phyloP scores from a whole-genome alignment of 345 rosid genomes.

The Camelina hispida region DNA sequence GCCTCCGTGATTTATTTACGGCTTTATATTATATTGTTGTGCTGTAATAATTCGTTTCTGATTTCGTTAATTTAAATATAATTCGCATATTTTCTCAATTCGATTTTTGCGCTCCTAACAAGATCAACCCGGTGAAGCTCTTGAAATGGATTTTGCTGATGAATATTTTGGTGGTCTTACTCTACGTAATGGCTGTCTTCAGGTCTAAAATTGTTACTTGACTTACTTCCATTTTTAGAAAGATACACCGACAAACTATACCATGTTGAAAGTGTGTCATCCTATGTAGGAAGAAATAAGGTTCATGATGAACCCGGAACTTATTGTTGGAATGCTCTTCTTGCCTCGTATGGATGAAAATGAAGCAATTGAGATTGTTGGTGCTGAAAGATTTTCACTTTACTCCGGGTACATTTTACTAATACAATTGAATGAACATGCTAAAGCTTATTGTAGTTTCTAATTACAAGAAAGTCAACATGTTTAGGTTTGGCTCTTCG shows the following conservation, averaged over 20 bases:
- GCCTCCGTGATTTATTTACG: too few species aligned
- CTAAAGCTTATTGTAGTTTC: not conserved
- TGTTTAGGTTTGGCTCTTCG: conserved; percentile 76
- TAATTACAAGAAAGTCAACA: conserved; percentile 34
- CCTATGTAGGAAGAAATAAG: conserved; percentile 81
- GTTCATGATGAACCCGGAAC: conserved; percentile 88
- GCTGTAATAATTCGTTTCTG: too few species aligned
- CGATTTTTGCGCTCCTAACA: too few species aligned
- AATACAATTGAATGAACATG: not conserved
- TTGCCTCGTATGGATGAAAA: conserved; percentile 85
- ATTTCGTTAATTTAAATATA: too few species aligned
- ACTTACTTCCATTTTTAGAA: not conserved
- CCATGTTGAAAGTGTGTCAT: too few species aligned
- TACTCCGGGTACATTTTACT: conserved; percentile 68
- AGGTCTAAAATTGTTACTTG: conserved; percentile 49
- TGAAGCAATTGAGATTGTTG: conserved; percentile 86
- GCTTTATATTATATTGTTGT: too few species aligned
- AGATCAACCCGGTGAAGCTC: conserved; percentile 61
- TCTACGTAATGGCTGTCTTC: conserved; percentile 71
- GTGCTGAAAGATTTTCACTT: conserved; percentile 76
- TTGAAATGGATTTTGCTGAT: conserved; percentile 92
- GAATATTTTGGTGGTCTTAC: conserved; percentile 88
- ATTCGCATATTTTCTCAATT: too few species aligned
- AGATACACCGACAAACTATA: too few species aligned
- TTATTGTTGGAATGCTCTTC: conserved; percentile 87